A percentile compares a stretch with the other conserved stretches of the same genome.
Conservation (phyloP, 345 rosid species). For the Eucalyptus cladocalyx region DNA sequence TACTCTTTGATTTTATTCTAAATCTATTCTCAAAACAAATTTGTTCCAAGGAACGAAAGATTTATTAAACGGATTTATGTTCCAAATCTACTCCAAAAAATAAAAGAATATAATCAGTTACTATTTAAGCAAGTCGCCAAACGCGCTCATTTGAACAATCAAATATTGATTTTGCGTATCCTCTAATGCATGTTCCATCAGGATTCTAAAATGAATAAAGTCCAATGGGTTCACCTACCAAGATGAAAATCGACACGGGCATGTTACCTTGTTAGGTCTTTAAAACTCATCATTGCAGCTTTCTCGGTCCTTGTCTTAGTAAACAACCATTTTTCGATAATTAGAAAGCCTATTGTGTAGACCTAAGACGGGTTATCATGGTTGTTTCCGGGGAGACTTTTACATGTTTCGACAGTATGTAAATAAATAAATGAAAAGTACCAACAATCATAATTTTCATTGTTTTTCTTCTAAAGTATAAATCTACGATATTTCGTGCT, state of each 20-base stretch:
- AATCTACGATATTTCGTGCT: neutral
- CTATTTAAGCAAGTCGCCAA: too few species aligned
- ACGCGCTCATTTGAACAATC: neutral
- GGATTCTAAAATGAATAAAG: neutral
- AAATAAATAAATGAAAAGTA: neutral
- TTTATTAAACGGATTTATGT: accelerated
- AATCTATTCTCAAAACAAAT: too few species aligned
- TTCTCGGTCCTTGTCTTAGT: neutral
- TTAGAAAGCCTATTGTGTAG: neutral
- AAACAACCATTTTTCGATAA: neutral
- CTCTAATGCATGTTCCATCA: neutral
- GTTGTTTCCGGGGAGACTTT: neutral
- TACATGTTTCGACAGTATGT: neutral
- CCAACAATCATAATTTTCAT: neutral
- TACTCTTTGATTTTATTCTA: too few species aligned
- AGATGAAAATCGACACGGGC: neutral
- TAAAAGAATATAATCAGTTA: too few species aligned
- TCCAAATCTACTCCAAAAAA: too few species aligned
- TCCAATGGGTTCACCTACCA: neutral
- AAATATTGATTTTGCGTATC: neutral
- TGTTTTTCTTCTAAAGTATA: neutral
- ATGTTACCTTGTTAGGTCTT: neutral
- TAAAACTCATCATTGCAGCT: neutral
- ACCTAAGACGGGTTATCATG: neutral
- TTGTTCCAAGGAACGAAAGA: too few species aligned